Conservation (phyloP, 2,329 filamentous ascomycete genomes). For the Paraconiothyrium sp. region DNA sequence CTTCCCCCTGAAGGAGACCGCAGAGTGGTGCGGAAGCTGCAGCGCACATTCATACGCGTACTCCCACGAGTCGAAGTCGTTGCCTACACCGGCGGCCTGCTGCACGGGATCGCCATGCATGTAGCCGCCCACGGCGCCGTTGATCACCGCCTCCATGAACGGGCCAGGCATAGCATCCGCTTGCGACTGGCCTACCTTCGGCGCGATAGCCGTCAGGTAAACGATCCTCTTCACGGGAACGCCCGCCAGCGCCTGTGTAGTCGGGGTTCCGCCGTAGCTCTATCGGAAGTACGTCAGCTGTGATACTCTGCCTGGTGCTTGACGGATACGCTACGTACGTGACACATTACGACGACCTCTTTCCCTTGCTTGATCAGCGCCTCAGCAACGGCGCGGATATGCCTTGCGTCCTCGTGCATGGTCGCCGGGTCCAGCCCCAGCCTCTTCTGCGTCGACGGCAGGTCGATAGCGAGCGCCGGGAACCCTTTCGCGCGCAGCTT, state of each 20-base stretch:
- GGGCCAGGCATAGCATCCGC: conserved; percentile 14
- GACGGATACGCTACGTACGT: background rate
- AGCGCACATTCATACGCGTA: conserved; percentile 29
- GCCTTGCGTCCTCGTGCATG: conserved; percentile 38
- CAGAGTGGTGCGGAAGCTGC: conserved; percentile 42
- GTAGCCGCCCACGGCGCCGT: conserved; percentile 21
- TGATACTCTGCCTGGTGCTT: background rate
- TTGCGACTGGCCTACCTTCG: conserved; percentile 23
- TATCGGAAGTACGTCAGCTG: background rate
- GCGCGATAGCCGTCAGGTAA: conserved; percentile 27
- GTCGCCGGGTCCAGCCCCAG: conserved; percentile 25
- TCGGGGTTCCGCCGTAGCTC: conserved; percentile 27
- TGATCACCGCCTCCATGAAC: conserved; percentile 8
- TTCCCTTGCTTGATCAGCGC: conserved; percentile 37
- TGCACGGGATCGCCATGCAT: conserved; percentile 24
- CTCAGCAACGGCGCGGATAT: conserved; percentile 32
- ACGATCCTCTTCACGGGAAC: conserved; percentile 25
- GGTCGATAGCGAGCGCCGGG: conserved; percentile 22
- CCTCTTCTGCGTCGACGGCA: conserved; percentile 28
- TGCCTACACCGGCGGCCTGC: conserved; percentile 21
- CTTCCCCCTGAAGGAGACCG: conserved; percentile 39
- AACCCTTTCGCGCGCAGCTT: conserved; percentile 22
- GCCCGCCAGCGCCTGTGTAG: conserved; percentile 21
- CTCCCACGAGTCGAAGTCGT: conserved; percentile 29
- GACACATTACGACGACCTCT: conserved; percentile 39